These are phyloP conservation scores for Beauveria scarabaeidicola DNA, from an alignment of 2,329 filamentous ascomycete species.

Conservation along the genomic window DNA sequence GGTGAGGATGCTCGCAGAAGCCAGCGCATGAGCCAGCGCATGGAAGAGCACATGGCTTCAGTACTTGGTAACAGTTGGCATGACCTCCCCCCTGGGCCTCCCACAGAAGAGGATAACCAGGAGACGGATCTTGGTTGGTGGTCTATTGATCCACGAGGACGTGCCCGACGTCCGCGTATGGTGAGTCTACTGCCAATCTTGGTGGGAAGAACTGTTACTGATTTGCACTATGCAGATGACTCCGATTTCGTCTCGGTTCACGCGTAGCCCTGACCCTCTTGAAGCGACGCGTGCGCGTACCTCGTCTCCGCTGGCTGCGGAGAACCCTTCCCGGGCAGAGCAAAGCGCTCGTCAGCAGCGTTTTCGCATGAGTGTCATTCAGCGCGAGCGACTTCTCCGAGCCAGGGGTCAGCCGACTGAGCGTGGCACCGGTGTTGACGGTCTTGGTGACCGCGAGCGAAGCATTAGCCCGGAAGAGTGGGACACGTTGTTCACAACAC, in stretches of 20 bases:
- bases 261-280: slow-evolving; percentile 7
- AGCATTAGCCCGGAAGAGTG: slow-evolving; percentile 74
- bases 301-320: not conserved
- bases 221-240: slow-evolving; percentile 44
- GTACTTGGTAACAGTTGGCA: slow-evolving; percentile 17
- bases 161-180: slow-evolving; percentile 15
- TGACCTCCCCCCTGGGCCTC: slow-evolving; percentile 9
- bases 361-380: not conserved
- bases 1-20: slow-evolving; percentile 17
- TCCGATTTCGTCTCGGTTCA: slow-evolving; percentile 7
- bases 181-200: slow-evolving; percentile 15
- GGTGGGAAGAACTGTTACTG: slow-evolving; percentile 35
- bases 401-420: slow-evolving; percentile 2
- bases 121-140: slow-evolving; percentile 19
- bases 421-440: slow-evolving; percentile 43
- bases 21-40: slow-evolving; percentile 13
- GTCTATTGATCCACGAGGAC: slow-evolving; percentile 17
- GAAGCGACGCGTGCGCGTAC: not conserved
- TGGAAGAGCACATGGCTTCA: slow-evolving; percentile 22
- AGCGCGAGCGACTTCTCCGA: not conserved
- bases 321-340: not conserved
- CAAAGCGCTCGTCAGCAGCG: not conserved
- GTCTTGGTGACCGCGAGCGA: slow-evolving; percentile 74
- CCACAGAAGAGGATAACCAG: slow-evolving; percentile 11
- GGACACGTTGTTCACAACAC: slow-evolving; percentile 72